These are phyloP conservation scores for Cryptosporidium canis DNA, from an alignment of 169 alveolate species.

Conservation along the genomic window DNA sequence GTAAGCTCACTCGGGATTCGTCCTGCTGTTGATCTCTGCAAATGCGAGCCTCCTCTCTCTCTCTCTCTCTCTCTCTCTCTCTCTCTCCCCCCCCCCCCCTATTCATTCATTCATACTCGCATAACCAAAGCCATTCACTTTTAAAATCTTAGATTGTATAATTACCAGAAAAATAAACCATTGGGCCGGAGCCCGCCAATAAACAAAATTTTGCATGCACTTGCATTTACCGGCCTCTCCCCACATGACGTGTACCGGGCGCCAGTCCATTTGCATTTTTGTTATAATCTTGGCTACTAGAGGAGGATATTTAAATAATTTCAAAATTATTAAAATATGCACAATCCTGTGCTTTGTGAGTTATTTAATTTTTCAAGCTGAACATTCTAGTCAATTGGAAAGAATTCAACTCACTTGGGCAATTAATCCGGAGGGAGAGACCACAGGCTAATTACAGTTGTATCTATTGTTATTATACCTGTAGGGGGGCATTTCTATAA, in stretches of 20 bases:
- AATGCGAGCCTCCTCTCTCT: not conserved
- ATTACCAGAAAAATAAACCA: too few species aligned
- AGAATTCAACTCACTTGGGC: too few species aligned
- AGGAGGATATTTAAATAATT: not conserved
- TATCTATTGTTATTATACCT: too few species aligned
- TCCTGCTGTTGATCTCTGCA: too few species aligned
- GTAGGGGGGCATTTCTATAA: too few species aligned
- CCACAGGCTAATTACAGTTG: too few species aligned
- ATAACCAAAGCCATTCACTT: not conserved
- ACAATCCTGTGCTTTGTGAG: not conserved
- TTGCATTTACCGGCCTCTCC: constrained; percentile 1
- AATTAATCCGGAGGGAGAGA: too few species aligned
- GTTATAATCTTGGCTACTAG: not conserved
- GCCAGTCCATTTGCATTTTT: not conserved
- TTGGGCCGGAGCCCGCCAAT: not conserved
- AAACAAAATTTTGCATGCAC: not conserved
- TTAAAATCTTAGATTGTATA: too few species aligned
- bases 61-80: not conserved
- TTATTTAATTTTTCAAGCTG: not conserved
- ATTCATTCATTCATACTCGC: not conserved
- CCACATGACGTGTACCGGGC: not conserved
- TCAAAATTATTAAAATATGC: constrained; percentile 4
- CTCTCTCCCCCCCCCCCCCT: not conserved
- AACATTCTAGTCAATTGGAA: too few species aligned
- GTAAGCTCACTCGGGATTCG: too few species aligned